These are phyloP conservation scores for Xylaria sp. DNA, from an alignment of 2,329 filamentous ascomycete genomes.

Conservation along the genomic window DNA sequence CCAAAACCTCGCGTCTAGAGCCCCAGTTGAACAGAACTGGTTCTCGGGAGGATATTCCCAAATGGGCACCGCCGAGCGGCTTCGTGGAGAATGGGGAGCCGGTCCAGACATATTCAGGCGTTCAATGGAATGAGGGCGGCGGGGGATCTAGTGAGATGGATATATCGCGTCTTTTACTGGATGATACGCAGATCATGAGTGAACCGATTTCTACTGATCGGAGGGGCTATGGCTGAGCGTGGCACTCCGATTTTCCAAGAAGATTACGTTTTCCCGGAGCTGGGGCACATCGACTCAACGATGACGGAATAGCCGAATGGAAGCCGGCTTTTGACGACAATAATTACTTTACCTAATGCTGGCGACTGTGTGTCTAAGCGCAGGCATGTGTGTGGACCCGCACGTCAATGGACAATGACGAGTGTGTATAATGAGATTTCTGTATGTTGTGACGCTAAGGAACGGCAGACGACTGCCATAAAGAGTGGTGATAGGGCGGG, in stretches of 20 bases:
- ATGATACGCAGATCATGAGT: slow-evolving; percentile 55
- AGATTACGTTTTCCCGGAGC: slow-evolving; percentile 11
- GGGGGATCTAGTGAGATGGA: slow-evolving; percentile 66
- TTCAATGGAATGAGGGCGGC: slow-evolving; percentile 58
- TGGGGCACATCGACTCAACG: background rate
- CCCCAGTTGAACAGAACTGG: slow-evolving; percentile 53
- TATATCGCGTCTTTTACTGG: slow-evolving; percentile 68
- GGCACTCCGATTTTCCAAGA: background rate
- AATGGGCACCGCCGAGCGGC: slow-evolving; percentile 53
- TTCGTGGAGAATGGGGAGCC: slow-evolving; percentile 49
- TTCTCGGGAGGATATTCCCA: slow-evolving; percentile 60
- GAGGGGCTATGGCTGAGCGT: slow-evolving; percentile 44
- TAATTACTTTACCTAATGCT: background rate
- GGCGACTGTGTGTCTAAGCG: background rate
- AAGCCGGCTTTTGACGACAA: slow-evolving; percentile 11
- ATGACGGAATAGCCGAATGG: background rate
- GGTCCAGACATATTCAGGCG: slow-evolving; percentile 49
- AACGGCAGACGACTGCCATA: slow-evolving; percentile 9
- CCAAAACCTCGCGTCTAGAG: slow-evolving; percentile 53
- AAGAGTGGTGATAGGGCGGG: slow-evolving; percentile 6
- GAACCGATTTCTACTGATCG: slow-evolving; percentile 43
- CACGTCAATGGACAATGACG: background rate
- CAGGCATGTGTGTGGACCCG: background rate
- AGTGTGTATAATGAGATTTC: slow-evolving; percentile 27
- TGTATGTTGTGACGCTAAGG: background rate